Base-by-base conservation (phyloP, 1,284 basidiomycete species). In the Boletellus deceptivus region DNA sequence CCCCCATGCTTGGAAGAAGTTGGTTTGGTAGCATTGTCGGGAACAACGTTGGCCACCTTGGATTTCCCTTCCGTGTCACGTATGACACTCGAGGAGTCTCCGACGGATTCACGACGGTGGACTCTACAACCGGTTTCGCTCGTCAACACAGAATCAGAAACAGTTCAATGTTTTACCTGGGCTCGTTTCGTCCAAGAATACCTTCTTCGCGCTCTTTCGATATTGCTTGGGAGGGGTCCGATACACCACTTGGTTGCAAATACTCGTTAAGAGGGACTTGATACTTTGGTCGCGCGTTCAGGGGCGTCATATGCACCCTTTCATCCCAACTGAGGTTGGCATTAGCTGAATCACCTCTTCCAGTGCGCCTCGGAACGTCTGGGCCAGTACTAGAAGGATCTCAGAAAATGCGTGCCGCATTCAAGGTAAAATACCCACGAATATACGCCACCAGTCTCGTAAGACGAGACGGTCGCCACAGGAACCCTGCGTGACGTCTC, bases 201-300 rank as follows among this genome's bases (percentile, higher is more conserved):
- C 13, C 48, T 11, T 47, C 42, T 22, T 35, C 27, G 20, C 27
- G 22, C 33, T 42, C 44, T 35, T 42, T 41, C 8, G 35, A 38
- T n/a, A 16, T 35, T 13, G 46, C 41, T 18, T 16, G 11, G 7
- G 41, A 27, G 14, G 9, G 14, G n/a, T 47, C 29, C 8, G 1
- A 20, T 27, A 29, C 20, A 10, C 53, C 33, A 4, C 8, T 27
- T 3, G 46, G 46, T 13, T n/a, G 37, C 38, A 65, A 22, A 18
- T 55, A 50, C 34, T 41, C 35, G 52, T 46, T 55, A 11, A 54
- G 48, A 49, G 62, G 64, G 0, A 65, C 65, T 37, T 48, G 46
- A 35, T 63, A 63, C 34, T 46, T 51, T 3, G 10, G 49, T 16
- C 22, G 25, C 4, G 38, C 5, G 13, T n/a, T 42, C 29, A 48